Evolutionary conservation across 148 eudicot genomes (phyloP), one percentile per base, ranked within the genome.

Genomic region (Vaccinium macrocarpon): DNA sequence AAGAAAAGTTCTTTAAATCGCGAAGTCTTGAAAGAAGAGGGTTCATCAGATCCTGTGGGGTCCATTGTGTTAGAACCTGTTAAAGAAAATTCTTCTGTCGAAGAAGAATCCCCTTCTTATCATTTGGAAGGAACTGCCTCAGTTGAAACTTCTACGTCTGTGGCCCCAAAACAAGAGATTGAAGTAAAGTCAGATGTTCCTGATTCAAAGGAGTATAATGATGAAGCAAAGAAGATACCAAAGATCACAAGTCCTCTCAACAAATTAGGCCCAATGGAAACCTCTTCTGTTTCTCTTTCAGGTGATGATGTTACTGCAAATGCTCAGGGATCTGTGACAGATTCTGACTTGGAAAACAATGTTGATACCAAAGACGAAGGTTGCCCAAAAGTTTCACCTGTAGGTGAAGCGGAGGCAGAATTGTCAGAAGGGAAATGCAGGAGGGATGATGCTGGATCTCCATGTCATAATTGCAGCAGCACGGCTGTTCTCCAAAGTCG

Each of bases 261-360:
- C 73, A 84, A 51, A 81, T 82, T 85, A 38, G 86, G 46, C 79
- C 56, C 86, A 70, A 16, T 74, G 53, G 87, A 81, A 73, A 83
- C 74, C 71, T 83, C 87, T 86, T 85, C 90, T 82, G 82, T 75
- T 78, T 79, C 84, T 74, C 7, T 55, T 59, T 82, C 86, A 66
- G 82, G 19, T 81, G 81, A 82, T 87, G 86, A 83, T 86, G 86
- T 82, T 84, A 78, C 74, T 51, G 80, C 27, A 52, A 82, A 80
- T 85, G 87, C 66, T 85, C 73, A 81, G 64, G 90, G 83, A 78
- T 84, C 91, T 84, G 78, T 32, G 14, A 84, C 46, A 21, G 84
- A 78, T 76, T 38, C 75, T 75, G 86, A 76, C 78, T 21, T 23
- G 56, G 84, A 46, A 49, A 84, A 86, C 51, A 66, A 32, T 83